These are phyloP conservation scores for Xylaria multiplex DNA, from an alignment of 2,329 filamentous ascomycete genomes.

Conservation along the genomic window DNA sequence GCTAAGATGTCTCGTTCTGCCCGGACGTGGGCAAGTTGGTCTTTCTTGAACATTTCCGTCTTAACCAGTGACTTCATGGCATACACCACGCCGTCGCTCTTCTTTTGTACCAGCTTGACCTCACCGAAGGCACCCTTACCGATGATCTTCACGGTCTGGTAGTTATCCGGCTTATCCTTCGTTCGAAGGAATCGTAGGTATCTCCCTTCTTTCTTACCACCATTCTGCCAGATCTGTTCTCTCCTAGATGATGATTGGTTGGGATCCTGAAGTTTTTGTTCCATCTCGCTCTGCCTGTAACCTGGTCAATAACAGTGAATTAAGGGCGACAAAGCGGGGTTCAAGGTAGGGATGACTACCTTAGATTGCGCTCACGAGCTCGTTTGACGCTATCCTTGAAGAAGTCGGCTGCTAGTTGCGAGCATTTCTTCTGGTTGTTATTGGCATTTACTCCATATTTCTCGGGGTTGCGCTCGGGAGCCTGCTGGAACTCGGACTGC, in stretches of 20 bases:
- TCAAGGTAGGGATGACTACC: slow-evolving; percentile 61
- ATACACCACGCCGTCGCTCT: slow-evolving; percentile 95
- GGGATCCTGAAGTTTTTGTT: slow-evolving; percentile 82
- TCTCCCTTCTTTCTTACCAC: slow-evolving; percentile 87
- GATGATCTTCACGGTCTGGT: slow-evolving; percentile 96
- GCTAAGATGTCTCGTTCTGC: slow-evolving; percentile 97
- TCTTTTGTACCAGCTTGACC: slow-evolving; percentile 96
- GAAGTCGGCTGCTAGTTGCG: slow-evolving; percentile 82
- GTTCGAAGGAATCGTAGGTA: slow-evolving; percentile 95
- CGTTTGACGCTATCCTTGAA: slow-evolving; percentile 99
- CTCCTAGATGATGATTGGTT: slow-evolving; percentile 79
- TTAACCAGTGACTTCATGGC: slow-evolving; percentile 98
- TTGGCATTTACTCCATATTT: slow-evolving; percentile 73
- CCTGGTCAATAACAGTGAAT: slow-evolving; percentile 35
- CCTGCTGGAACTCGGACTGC: slow-evolving; percentile 77
- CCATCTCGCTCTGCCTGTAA: slow-evolving; percentile 86
- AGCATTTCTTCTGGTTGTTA: slow-evolving; percentile 77
- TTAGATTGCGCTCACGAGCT: slow-evolving; percentile 92
- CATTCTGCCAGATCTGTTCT: slow-evolving; percentile 84
- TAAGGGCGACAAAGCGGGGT: not conserved
- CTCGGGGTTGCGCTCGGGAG: slow-evolving; percentile 87
- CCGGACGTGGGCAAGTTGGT: slow-evolving; percentile 95
- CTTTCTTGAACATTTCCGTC: slow-evolving; percentile 99
- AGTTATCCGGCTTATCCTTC: slow-evolving; percentile 93
- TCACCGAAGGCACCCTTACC: slow-evolving; percentile 99